A percentile compares a stretch with the other conserved stretches of the same genome.
phyloP scores from a whole-genome alignment of 2,329 filamentous ascomycete genomes.

The Alternaria hordeiaustralica region DNA sequence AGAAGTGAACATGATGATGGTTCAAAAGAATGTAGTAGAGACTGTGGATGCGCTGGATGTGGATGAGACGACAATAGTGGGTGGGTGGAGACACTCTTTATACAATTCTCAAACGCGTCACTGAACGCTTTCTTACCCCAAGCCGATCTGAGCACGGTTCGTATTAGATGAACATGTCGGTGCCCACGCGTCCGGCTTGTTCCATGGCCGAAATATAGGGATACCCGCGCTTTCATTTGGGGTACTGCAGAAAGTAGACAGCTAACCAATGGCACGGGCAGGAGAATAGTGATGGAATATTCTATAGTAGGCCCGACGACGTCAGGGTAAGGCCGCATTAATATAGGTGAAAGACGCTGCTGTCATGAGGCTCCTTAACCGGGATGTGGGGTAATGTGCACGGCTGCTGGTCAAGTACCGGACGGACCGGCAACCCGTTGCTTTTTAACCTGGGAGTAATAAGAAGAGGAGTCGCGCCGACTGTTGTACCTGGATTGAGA shows the following conservation, averaged over 20 bases:
- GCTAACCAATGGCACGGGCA: slow-evolving; percentile 22
- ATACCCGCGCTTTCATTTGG: slow-evolving; percentile 21
- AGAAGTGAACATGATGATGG: slow-evolving; percentile 31
- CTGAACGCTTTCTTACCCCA: neutral
- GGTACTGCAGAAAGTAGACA: neutral
- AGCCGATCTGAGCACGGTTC: neutral
- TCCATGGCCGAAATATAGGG: slow-evolving; percentile 20
- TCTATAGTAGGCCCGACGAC: slow-evolving; percentile 29
- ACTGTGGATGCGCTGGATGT: slow-evolving; percentile 8
- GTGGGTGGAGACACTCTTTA: slow-evolving; percentile 18
- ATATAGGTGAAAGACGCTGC: slow-evolving; percentile 16
- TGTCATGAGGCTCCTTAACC: slow-evolving; percentile 14
- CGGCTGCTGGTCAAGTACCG: slow-evolving; percentile 2
- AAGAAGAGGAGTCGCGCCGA: neutral
- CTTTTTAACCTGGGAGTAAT: neutral
- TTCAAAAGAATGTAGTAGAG: slow-evolving; percentile 4
- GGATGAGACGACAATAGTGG: neutral
- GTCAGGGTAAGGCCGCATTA: slow-evolving; percentile 16
- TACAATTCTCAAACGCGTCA: slow-evolving; percentile 10
- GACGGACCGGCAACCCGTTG: slow-evolving; percentile 20
- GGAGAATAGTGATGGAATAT: slow-evolving; percentile 25
- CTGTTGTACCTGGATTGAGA: neutral
- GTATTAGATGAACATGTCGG: slow-evolving; percentile 13
- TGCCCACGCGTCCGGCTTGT: slow-evolving; percentile 13
- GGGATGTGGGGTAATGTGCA: slow-evolving; percentile 22